phyloP scores from a whole-genome alignment of 805 yeast species.

The Hanseniaspora guilliermondii region DNA sequence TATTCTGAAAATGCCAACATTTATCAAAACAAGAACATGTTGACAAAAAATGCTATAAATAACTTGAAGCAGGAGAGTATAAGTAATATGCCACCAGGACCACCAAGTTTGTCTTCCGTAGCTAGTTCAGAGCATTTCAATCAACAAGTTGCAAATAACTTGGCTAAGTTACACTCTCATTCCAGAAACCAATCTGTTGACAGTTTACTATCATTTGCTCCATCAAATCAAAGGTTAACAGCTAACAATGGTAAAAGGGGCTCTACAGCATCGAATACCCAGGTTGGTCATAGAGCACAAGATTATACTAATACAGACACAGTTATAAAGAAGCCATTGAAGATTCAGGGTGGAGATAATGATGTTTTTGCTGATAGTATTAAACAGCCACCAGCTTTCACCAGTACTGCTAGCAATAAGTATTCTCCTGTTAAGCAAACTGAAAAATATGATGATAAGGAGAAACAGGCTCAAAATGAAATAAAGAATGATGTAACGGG shows the following conservation, averaged over 20 bases:
- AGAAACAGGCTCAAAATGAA: neutral
- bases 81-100: constrained; percentile 1
- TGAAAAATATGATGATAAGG: neutral
- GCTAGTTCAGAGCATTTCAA: constrained; percentile 13
- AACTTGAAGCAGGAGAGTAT: constrained; percentile 8
- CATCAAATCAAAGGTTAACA: neutral
- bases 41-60: constrained; percentile 8
- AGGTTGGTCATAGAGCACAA: neutral
- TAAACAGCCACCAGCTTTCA: neutral
- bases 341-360: neutral
- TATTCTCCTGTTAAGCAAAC: constrained; percentile 1
- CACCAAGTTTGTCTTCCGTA: constrained; percentile 9
- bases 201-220: constrained; percentile 6
- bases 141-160: constrained; percentile 11
- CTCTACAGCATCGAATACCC: neutral
- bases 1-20: neutral
- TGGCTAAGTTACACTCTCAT: constrained; percentile 11
- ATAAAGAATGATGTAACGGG: neutral
- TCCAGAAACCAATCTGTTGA: constrained; percentile 13
- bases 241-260: neutral
- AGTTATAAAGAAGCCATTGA: neutral
- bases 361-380: neutral
- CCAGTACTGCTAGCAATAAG: neutral
- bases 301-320: neutral
- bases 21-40: neutral